These are phyloP conservation scores for Acacia pycnantha DNA, from an alignment of 331 rosid species.

Conservation along the genomic window DNA sequence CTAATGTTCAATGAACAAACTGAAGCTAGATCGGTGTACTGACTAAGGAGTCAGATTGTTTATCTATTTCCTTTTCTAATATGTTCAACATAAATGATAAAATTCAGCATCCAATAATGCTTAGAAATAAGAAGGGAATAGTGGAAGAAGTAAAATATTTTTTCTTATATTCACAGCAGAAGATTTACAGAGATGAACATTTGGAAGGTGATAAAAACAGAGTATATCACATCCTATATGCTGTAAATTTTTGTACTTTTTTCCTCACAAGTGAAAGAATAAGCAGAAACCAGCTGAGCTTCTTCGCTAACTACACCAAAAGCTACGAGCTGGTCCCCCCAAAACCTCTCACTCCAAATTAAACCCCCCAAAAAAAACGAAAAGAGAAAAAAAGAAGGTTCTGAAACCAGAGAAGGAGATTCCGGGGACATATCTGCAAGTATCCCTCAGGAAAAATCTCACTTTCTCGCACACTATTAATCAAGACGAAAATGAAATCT, in stretches of 20 bases:
- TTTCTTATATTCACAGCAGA: slow-evolving; percentile 35
- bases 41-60: background rate
- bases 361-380: background rate
- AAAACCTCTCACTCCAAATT: slow-evolving; percentile 48
- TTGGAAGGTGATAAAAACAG: background rate
- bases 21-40: background rate
- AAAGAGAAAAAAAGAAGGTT: background rate
- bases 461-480: slow-evolving; percentile 15
- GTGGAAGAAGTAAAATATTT: slow-evolving; percentile 17
- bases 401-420: slow-evolving; percentile 46
- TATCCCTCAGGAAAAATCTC: slow-evolving; percentile 82
- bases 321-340: slow-evolving; percentile 78
- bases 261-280: slow-evolving; percentile 40
- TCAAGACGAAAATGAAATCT: background rate
- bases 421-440: slow-evolving; percentile 81
- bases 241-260: slow-evolving; percentile 20
- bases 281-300: slow-evolving; percentile 92
- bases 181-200: slow-evolving; percentile 26
- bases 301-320: slow-evolving; percentile 56
- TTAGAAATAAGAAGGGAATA: background rate
- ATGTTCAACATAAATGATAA: background rate
- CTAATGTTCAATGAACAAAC: background rate
- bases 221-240: slow-evolving; percentile 35
- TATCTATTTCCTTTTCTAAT: background rate
- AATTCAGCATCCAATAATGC: background rate